Conservation (phyloP, 2,329 filamentous ascomycete species). For the Bretziella fagacearum region DNA sequence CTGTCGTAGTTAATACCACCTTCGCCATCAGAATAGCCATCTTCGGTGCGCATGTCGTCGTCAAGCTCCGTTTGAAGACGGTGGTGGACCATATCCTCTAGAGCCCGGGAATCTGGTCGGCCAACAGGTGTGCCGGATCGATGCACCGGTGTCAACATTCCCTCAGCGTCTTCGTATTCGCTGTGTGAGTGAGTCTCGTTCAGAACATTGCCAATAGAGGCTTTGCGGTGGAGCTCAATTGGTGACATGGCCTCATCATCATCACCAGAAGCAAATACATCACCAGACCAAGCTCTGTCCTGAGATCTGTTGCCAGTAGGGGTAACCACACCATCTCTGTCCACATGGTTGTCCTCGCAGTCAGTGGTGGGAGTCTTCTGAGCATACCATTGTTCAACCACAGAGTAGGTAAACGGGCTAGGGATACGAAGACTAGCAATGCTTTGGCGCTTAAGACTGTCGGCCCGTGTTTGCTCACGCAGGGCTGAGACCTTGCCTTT, state of each 20-base stretch:
- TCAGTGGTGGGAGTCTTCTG: conserved; percentile 20
- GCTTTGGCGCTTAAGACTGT: conserved; percentile 61
- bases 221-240: conserved; percentile 1
- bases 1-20: conserved; percentile 31
- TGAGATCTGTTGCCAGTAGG: conserved; percentile 1
- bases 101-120: neutral
- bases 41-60: conserved; percentile 26
- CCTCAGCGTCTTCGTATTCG: conserved; percentile 17
- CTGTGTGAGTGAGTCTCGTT: conserved; percentile 20
- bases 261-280: neutral
- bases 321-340: conserved; percentile 1
- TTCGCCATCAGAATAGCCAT: conserved; percentile 22
- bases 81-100: conserved; percentile 10
- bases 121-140: conserved; percentile 1
- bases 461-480: conserved; percentile 61
- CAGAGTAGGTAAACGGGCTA: conserved; percentile 62
- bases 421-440: conserved; percentile 57
- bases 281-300: conserved; percentile 6
- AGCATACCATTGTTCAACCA: conserved; percentile 35
- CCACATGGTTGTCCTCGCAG: conserved; percentile 13
- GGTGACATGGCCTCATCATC: conserved; percentile 14
- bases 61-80: conserved; percentile 21
- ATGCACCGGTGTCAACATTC: conserved; percentile 7
- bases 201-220: neutral
- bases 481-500: conserved; percentile 71